These are phyloP conservation scores for Oenanthe javanica DNA, from an alignment of 140 eudicot genomes.

Conservation along the genomic window DNA sequence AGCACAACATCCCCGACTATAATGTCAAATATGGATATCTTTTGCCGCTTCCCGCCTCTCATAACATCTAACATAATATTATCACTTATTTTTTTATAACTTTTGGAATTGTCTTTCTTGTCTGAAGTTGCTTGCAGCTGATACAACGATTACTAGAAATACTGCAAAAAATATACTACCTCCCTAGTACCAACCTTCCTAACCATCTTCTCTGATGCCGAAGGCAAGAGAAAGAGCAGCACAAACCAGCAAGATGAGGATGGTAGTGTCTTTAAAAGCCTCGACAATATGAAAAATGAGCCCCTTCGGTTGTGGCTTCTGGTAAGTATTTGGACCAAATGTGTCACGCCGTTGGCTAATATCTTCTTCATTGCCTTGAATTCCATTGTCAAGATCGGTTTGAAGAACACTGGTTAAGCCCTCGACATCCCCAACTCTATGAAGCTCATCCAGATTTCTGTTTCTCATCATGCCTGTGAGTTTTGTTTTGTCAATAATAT, in stretches of 20 bases:
- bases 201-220: conserved; percentile 66
- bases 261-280: conserved; percentile 68
- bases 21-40: conserved; percentile 61
- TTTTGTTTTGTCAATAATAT: conserved; percentile 18
- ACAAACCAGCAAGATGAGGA: conserved; percentile 57
- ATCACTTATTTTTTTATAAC: conserved; percentile 61
- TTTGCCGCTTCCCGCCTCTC: conserved; percentile 64
- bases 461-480: conserved; percentile 36
- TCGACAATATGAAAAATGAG: conserved; percentile 41
- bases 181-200: conserved; percentile 90
- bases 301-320: conserved; percentile 55
- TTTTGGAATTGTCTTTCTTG: conserved; percentile 72
- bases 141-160: conserved; percentile 61
- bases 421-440: conserved; percentile 28
- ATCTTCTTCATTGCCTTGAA: conserved; percentile 26
- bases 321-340: conserved; percentile 69
- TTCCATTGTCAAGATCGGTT: conserved; percentile 39
- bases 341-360: conserved; percentile 18
- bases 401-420: conserved; percentile 39
- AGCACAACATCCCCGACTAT: conserved; percentile 74
- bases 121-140: conserved; percentile 67
- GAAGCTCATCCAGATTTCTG: conserved; percentile 36
- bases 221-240: conserved; percentile 79
- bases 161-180: conserved; percentile 90
- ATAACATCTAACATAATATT: conserved; percentile 58